Evolutionary conservation across 225 moss, liverwort and hornwort species (phyloP), one percentile per base, ranked within the genome.

Genomic region (Neckera pumila): DNA sequence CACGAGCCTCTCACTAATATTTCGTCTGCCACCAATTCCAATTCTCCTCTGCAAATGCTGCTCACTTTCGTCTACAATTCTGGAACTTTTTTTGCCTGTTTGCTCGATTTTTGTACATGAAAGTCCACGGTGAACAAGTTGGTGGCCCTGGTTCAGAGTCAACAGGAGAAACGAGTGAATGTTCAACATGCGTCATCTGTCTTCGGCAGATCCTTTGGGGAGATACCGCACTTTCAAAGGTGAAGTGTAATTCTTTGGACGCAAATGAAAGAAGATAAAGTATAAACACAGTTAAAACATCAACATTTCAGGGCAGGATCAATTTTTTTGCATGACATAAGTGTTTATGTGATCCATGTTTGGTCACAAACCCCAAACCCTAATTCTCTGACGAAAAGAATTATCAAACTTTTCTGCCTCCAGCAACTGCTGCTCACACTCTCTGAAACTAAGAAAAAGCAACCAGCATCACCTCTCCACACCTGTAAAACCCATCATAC

Each of bases 11-110:
- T 27, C 11, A 57, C 27, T 38, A 38, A 10, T n/a, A 26, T 56
- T 34, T n/a, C 6, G 5, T 38, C 0, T 0, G 2, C 2, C n/a
- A 4, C 56, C 22, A 34, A 56, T 23, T 78, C 3, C 10, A 0
- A n/a, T 57, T 54, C 36, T 54, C 26, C 38, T 25, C 9, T 1
- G 7, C 38, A 57, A 38, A 17, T 10, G 11, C 53, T 51, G 76
- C 22, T 22, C 53, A 10, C n/a, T 76, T 76, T 22, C n/a, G 25
- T 26, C 4, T 26, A 78, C 16, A 78, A 26, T 57, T 78, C 11
- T 2, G 2, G 7, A 78, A 26, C n/a, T 78, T 78, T 0, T 2
- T 2, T 23, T 6, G 14, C 10, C 4, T 1, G 15, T 15, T 38
- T 11, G 6, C 1, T 7, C 1, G 2, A 9, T 11, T 57, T 58